phyloP scores from a whole-genome alignment of 176 grass and related monocot species.

The Alloteropsis semialata region DNA sequence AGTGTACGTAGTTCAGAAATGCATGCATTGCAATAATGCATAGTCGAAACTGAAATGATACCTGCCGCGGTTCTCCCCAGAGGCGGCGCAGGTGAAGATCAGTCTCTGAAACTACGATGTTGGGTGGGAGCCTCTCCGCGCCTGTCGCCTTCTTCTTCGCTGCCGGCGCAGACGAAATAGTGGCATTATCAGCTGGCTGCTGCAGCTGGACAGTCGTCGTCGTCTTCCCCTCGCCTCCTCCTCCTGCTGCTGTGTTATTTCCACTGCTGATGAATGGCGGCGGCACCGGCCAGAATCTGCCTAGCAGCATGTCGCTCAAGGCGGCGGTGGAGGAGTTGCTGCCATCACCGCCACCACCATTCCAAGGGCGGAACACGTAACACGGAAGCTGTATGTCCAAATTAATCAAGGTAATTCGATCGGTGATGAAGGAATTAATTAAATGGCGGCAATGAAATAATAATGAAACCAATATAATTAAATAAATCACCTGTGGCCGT shows the following conservation, averaged over 20 bases:
- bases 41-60: too few relatives aligned
- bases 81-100: slow-evolving; percentile 1
- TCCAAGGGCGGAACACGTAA: background rate
- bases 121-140: background rate
- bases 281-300: background rate
- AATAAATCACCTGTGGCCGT: slow-evolving; percentile 18
- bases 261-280: too few relatives aligned
- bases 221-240: background rate
- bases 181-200: background rate
- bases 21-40: too few relatives aligned
- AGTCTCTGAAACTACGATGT: background rate
- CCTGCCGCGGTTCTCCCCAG: background rate
- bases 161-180: background rate
- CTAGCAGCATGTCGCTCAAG: background rate
- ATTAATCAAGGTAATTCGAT: too few relatives aligned
- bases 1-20: too few relatives aligned
- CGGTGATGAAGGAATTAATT: too few relatives aligned
- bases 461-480: too few relatives aligned
- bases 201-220: background rate
- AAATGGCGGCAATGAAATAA: too few relatives aligned
- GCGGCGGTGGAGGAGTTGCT: background rate
- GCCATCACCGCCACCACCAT: background rate
- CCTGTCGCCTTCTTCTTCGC: background rate
- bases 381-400: slow-evolving; percentile 1
- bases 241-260: background rate